phyloP scores from a whole-genome alignment of 305 asterid species.

The Fraxinus dipetala region DNA sequence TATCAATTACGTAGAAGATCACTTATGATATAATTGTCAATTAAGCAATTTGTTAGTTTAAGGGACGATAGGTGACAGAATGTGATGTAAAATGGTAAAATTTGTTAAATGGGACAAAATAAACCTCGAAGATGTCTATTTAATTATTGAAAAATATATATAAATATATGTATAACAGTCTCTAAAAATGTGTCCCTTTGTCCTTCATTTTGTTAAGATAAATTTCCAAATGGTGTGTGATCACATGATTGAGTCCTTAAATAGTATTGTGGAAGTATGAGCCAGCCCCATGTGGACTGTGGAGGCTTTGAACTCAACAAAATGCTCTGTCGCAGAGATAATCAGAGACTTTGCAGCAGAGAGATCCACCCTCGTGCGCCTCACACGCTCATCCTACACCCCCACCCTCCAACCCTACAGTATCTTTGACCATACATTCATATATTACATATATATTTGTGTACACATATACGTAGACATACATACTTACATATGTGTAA shows the following conservation, averaged over 20 bases:
- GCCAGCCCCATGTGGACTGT: slow-evolving; percentile 30
- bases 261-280: slow-evolving; percentile 20
- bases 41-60: neutral
- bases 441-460: neutral
- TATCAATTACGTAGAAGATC: neutral
- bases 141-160: too few relatives aligned
- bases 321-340: slow-evolving; percentile 14
- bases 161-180: neutral
- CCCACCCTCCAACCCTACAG: slow-evolving; percentile 5
- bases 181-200: neutral
- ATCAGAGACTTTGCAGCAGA: slow-evolving; percentile 5
- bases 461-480: neutral
- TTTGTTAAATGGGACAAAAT: neutral
- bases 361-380: slow-evolving; percentile 54
- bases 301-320: slow-evolving; percentile 26
- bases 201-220: neutral
- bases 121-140: neutral
- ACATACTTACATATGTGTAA: neutral
- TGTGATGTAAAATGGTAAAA: neutral
- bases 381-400: slow-evolving; percentile 39
- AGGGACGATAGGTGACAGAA: neutral
- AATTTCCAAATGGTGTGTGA: neutral
- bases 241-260: slow-evolving; percentile 30
- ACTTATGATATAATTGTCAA: too few relatives aligned
- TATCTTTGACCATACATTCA: slow-evolving; percentile 27